Base-by-base conservation (phyloP, 2,329 filamentous ascomycete genomes). In the Periconia sp. region DNA sequence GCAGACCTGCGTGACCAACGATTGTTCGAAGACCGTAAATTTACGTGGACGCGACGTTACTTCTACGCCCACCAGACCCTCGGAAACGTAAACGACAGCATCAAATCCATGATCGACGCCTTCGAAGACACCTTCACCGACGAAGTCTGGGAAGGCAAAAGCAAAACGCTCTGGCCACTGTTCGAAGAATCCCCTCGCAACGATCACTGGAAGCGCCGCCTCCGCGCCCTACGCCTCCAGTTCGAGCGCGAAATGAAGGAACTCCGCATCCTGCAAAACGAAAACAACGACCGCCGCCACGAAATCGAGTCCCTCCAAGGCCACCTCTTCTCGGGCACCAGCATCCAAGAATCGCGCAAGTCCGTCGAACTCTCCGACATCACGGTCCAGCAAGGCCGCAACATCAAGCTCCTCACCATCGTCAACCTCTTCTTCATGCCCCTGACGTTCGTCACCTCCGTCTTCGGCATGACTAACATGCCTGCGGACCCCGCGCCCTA, bases 41-140 rank as follows among this genome's bases (percentile, higher is more conserved):
- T 85, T 61, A 86, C 83, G 1, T 85, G 83, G 71, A 84, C 82
- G 15, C 76, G 82, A 0, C 78, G 83, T 15, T 86, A 86, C 61
- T 86, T 86, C 63, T 86, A 83, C 79, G 83, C 82, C 0, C 85
- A 81, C 61, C 84, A 85, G 68, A 83, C 83, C 11, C 77, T 85
- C 3, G 82, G 81, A 35, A 81, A 83, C 33, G 80, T 86, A 60
- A 85, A 84, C 60, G 81, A 83, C 46, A 79, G 79, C 56, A 84
- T 86, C 64, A 81, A 82, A 58, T 76, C 80, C 30, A 85, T 85
- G 77, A 75, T 84, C 10, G 74, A 81, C 45, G 77, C 82, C 10
- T 86, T 84, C 62, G 72, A 79, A 50, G 79, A 84, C 49, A 83
- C 79, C 2, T 86, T 86, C 62, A 83, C 78, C 1, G 78, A 82